Conservation (phyloP, 2,329 filamentous ascomycete genomes). For the Xylariaceae sp. region DNA sequence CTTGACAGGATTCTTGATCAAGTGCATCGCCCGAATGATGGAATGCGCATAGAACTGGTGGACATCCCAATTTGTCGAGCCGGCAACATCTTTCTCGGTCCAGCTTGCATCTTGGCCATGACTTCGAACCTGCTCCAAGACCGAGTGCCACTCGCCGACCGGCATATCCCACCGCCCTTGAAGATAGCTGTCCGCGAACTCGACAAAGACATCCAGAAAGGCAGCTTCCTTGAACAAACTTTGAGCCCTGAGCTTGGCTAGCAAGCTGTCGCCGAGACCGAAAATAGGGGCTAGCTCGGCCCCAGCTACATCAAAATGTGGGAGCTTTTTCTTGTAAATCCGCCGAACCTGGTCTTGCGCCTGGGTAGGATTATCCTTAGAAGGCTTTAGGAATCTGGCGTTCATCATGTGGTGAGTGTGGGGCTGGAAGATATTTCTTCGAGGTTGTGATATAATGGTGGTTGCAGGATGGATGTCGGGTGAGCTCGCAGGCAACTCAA, state of each 20-base stretch:
- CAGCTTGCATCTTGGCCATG: constrained; percentile 5
- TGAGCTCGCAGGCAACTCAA: no score
- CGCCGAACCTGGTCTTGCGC: constrained; percentile 18
- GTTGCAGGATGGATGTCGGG: no score
- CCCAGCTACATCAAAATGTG: constrained; percentile 22
- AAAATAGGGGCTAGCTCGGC: constrained; percentile 27
- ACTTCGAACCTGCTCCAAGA: constrained; percentile 13
- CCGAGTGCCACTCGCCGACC: constrained; percentile 16
- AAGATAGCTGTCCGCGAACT: constrained; percentile 23
- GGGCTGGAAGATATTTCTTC: neutral
- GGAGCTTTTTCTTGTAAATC: constrained; percentile 21
- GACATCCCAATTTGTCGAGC: constrained; percentile 5
- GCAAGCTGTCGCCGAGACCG: constrained; percentile 22
- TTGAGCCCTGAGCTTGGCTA: constrained; percentile 24
- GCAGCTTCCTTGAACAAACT: constrained; percentile 25
- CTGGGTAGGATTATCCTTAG: constrained; percentile 17
- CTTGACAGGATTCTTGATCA: constrained; percentile 3
- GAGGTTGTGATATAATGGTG: no score
- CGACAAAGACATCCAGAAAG: constrained; percentile 12
- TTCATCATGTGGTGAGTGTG: neutral
- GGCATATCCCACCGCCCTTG: constrained; percentile 18
- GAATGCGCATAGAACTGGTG: constrained; percentile 31
- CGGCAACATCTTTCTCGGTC: neutral
- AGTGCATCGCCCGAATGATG: constrained; percentile 15
- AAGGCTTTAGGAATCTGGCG: constrained; percentile 5